A percentile compares a stretch with the other conserved stretches of the same genome.
Evolutionary conservation across 352 stramenopile genomes (phyloP).

Genomic region (Phytopythium ostracodes): DNA sequence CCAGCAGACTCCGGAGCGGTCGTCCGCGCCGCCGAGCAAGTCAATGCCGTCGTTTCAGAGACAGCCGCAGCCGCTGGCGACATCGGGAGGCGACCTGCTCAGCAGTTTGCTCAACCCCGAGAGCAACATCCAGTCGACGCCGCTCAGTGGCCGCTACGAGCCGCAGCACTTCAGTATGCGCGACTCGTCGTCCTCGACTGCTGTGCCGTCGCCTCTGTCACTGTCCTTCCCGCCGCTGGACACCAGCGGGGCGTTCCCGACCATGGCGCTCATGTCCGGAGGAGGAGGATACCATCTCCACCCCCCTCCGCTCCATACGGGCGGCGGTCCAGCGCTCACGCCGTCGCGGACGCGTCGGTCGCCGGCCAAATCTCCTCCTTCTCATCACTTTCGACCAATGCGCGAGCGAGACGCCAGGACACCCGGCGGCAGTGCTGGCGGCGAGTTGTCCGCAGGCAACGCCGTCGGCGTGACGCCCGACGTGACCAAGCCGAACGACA

Average conservation of each 20-base stretch:
- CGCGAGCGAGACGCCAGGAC: background rate
- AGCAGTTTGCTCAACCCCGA: slow-evolving; percentile 23
- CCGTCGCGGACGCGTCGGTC: slow-evolving; percentile 30
- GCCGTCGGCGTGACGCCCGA: slow-evolving; percentile 47
- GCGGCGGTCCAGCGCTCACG: slow-evolving; percentile 6
- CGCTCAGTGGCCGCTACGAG: slow-evolving; percentile 14
- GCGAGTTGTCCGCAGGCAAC: slow-evolving; percentile 17
- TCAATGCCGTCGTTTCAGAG: slow-evolving; percentile 19
- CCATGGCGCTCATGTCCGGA: background rate
- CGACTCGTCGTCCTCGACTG: background rate
- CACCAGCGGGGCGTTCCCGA: background rate
- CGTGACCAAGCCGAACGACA: slow-evolving; percentile 69
- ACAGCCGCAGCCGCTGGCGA: slow-evolving; percentile 26
- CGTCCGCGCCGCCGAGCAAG: background rate
- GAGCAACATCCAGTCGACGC: background rate
- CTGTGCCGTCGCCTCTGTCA: background rate
- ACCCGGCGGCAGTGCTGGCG: slow-evolving; percentile 1
- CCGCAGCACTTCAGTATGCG: background rate
- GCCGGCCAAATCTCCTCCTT: slow-evolving; percentile 31
- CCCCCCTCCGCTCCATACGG: background rate
- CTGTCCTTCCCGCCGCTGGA: slow-evolving; percentile 5
- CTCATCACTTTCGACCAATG: slow-evolving; percentile 21
- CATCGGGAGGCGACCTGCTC: slow-evolving; percentile 33
- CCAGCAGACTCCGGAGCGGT: slow-evolving; percentile 23
- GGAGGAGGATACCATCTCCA: background rate